These are phyloP conservation scores for Backusella parvicylindrica DNA, from an alignment of 192 early-diverging fungal species.

Conservation along the genomic window DNA sequence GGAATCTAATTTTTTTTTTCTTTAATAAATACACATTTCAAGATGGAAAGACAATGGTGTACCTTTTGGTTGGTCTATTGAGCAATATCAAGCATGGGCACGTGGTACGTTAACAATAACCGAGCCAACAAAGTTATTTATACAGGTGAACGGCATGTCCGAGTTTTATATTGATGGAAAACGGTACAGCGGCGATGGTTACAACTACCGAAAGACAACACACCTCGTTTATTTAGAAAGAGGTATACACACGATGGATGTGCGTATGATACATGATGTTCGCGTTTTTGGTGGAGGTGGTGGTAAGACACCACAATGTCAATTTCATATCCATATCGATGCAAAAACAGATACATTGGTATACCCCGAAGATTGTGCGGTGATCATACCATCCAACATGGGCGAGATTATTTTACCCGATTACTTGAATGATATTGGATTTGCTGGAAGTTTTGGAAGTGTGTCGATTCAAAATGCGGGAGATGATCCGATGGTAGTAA, in stretches of 20 bases:
- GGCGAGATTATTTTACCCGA: slow-evolving; percentile 8
- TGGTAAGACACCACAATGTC: slow-evolving; percentile 23
- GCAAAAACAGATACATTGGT: not conserved
- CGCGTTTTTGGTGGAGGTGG: slow-evolving; percentile 68
- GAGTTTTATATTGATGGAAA: slow-evolving; percentile 63
- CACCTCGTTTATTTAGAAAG: slow-evolving; percentile 44
- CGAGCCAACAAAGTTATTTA: slow-evolving; percentile 20
- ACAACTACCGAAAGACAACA: slow-evolving; percentile 44
- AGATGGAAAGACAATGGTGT: slow-evolving; percentile 19
- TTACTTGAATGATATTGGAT: slow-evolving; percentile 8
- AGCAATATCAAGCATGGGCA: slow-evolving; percentile 52
- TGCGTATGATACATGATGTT: slow-evolving; percentile 63
- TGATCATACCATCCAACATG: not conserved
- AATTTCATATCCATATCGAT: slow-evolving; percentile 24
- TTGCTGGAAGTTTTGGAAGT: slow-evolving; percentile 18
- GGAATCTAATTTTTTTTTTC: not conserved
- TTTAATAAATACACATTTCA: not conserved
- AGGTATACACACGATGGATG: slow-evolving; percentile 52
- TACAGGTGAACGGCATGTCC: slow-evolving; percentile 50
- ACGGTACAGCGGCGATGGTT: slow-evolving; percentile 61
- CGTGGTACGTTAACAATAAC: slow-evolving; percentile 28
- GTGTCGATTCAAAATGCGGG: slow-evolving; percentile 28
- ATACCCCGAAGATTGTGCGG: not conserved
- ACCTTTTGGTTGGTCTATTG: slow-evolving; percentile 47
- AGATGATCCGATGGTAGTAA: slow-evolving; percentile 29